Evolutionary conservation across 371 early-diverging fungal species (phyloP), one percentile per base, ranked within the genome.

Genomic region (Chytridium lagenaria): DNA sequence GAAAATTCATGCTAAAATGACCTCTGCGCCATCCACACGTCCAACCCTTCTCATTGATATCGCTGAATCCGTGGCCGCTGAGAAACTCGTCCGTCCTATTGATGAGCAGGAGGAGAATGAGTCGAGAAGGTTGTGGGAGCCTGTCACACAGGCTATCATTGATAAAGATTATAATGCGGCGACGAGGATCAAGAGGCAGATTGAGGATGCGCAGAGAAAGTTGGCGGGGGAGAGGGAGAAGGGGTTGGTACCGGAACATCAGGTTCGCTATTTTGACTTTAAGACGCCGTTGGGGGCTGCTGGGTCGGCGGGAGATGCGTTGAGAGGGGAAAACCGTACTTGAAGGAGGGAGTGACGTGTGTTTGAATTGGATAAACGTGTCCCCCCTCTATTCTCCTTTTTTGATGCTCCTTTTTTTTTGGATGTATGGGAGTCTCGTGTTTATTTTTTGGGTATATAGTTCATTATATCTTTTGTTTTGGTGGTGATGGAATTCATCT

Each of bases 151-250:
- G 12, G 94, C 94, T 0, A 85, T 97, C 40, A 80, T 79, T 23
- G 81, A 80, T 12, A 87, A 87, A 78, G 91, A 94, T 72, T 84
- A 91, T 80, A 86, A 88, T 28, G 75, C 84, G 33, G 97, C 96
- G 0, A 95, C 96, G 7, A 79, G 78, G 5, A 91, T 92, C 74
- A 97, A 97, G 80, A 83, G 90, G 2, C 78, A 78, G 16, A 91
- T 97, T 66, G 97, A 97, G 82, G 93, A 95, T 68, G 80, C 78
- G 39, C 95, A 96, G 82, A 88, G 97, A n/a, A 79, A 83, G 50
- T 2, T 61, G 3, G 36, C 30, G 3, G 61, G 36, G 7, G 61
- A 61, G 78, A 77, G 36, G 85, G 92, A 23, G 90, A 90, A 12
- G 77, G 28, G 44, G 61, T 64, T 22, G 71, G 39, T 15, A 70